Base-by-base conservation (phyloP, 2,329 filamentous ascomycete species). In the Parastagonospora nodorum region DNA sequence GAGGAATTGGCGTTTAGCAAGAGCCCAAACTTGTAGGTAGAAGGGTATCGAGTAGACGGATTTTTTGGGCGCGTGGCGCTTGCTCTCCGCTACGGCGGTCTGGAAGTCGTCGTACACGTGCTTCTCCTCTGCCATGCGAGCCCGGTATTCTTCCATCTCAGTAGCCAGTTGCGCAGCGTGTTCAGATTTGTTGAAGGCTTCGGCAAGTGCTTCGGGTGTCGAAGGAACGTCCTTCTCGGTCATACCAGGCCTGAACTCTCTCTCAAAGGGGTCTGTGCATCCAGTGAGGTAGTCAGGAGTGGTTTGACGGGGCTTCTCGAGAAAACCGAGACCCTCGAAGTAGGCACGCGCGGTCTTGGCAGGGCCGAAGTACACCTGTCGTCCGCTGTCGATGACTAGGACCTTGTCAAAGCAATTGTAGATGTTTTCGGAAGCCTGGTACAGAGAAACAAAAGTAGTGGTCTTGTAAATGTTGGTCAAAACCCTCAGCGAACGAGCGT, bases 21-120 rank as follows among this genome's bases (percentile, higher is more conserved):
- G 75, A 1, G 89, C 88, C 87, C 87, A 92, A 16, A 94, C 81
- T 69, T 96, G 92, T 1, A 90, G 78, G 57, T 92, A 85, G 74
- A 94, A 94, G 0, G 90, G 90, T 46, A 92, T 88, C 1, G 86
- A 87, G 75, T 96, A 96, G 30, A 93, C 88, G 0, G 89, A 93
- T 50, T 84, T 85, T 64, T 86, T 84, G 0, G 81, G 77, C 0
- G 90, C 88, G 7, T 87, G 86, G 9, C 89, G 86, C 78, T 96
- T 95, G 69, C 87, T 86, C 66, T 95, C 89, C 48, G 77, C 80
- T 45, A 94, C 88, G 2, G 91, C 90, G 1, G 82, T 75, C 59
- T 86, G 82, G 76, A 95, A 95, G 59, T 94, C 89, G 10, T 91
- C 84, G 64, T 90, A 84, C 44, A 85, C 81, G 12, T 86, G 80